Evolutionary conservation across 2,329 filamentous ascomycete genomes (phyloP).

Genomic region (Pseudogymnoascus pannorum): DNA sequence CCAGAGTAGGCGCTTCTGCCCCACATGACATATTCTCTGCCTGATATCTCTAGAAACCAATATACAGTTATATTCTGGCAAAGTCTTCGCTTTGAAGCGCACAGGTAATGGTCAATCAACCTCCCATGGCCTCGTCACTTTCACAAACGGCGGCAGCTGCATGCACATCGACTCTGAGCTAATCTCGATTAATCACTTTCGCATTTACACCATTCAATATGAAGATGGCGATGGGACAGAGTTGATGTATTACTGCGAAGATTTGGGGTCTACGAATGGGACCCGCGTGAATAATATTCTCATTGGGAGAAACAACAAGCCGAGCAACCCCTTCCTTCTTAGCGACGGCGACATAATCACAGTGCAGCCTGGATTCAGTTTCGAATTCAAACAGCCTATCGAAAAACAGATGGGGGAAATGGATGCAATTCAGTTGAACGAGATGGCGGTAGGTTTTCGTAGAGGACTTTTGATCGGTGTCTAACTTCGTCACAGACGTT

Average conservation of each 20-base stretch:
- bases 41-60: conserved; percentile 1
- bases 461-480: neutral
- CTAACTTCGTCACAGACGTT: conserved; percentile 35
- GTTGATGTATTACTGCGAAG: conserved; percentile 47
- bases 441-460: conserved; percentile 30
- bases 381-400: conserved; percentile 29
- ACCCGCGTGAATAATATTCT: conserved; percentile 43
- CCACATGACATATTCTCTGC: neutral
- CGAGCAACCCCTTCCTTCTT: conserved; percentile 38
- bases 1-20: neutral
- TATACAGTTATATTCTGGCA: neutral
- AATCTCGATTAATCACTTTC: conserved; percentile 48
- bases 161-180: conserved; percentile 7
- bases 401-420: conserved; percentile 13
- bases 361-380: conserved; percentile 32
- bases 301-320: conserved; percentile 35
- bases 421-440: conserved; percentile 27
- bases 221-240: conserved; percentile 29
- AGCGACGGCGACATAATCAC: conserved; percentile 43
- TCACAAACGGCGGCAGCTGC: neutral
- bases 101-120: neutral
- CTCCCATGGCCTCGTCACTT: neutral
- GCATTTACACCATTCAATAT: conserved; percentile 48
- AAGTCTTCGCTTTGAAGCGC: neutral
- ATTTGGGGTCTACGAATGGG: conserved; percentile 46